Percentiles rank a stretch among this genome's conserved stretches.
Evolutionary conservation across 192 early-diverging fungal genomes (phyloP).

Genomic region (Linnemannia schmuckeri): DNA sequence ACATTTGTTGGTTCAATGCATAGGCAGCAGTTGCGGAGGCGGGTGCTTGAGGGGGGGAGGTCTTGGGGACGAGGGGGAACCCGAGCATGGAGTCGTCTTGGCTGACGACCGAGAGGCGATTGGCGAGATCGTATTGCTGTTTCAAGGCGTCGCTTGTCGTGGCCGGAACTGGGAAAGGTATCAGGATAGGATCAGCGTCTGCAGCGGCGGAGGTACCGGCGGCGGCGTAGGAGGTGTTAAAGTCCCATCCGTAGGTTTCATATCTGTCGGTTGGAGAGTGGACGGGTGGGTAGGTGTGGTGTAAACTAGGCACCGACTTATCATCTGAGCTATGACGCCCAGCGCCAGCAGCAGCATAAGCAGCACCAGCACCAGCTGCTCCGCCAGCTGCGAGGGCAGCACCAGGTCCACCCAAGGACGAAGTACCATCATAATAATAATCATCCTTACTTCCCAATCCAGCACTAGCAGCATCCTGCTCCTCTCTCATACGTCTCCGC

Average conservation of each 20-base stretch:
- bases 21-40: slow-evolving; percentile 16
- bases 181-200: background rate
- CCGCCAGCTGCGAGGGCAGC: slow-evolving; percentile 7
- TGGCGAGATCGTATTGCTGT: slow-evolving; percentile 37
- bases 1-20: slow-evolving; percentile 43
- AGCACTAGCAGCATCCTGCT: slow-evolving; percentile 5
- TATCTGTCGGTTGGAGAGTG: background rate
- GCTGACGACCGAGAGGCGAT: slow-evolving; percentile 24
- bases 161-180: slow-evolving; percentile 30
- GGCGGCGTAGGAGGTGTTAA: slow-evolving; percentile 5
- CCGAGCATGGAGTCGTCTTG: slow-evolving; percentile 18
- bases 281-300: background rate
- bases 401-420: background rate
- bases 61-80: background rate
- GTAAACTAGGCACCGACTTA: background rate
- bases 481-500: slow-evolving; percentile 15
- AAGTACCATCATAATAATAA: slow-evolving; percentile 5
- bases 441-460: slow-evolving; percentile 19
- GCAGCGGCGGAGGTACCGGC: background rate
- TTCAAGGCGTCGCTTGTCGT: slow-evolving; percentile 34
- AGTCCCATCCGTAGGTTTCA: background rate
- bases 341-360: background rate
- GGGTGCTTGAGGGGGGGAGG: background rate
- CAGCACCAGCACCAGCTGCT: background rate
- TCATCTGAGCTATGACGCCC: background rate